Evolutionary conservation across 108 stramenopile species (phyloP).

Genomic region (Skeletonema tropicum): DNA sequence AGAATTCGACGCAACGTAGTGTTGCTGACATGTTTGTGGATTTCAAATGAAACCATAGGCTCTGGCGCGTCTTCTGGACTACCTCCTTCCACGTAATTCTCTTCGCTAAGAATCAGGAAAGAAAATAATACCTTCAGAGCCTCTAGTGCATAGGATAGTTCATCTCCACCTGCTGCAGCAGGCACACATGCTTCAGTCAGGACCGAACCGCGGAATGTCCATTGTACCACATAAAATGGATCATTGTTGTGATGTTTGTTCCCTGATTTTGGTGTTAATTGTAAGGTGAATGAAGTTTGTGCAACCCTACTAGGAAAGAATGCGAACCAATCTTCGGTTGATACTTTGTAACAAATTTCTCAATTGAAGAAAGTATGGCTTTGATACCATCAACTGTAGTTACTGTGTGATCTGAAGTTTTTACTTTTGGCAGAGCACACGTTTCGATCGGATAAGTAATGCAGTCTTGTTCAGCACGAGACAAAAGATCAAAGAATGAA

Average conservation of each 20-base stretch:
- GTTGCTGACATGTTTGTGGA: constrained; percentile 42
- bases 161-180: constrained; percentile 8
- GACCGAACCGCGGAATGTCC: constrained; percentile 48
- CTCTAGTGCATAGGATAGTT: constrained; percentile 38
- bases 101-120: constrained; percentile 33
- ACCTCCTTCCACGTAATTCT: constrained; percentile 39
- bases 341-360: constrained; percentile 44
- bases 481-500: constrained; percentile 33
- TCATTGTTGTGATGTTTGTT: constrained; percentile 1
- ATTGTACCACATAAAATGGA: constrained; percentile 32
- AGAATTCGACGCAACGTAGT: constrained; percentile 35
- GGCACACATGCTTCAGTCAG: constrained; percentile 44
- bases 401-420: constrained; percentile 5
- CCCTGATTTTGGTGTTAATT: constrained; percentile 21
- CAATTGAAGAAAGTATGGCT: constrained; percentile 14
- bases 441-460: background rate
- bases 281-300: constrained; percentile 29
- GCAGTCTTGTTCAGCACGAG: constrained; percentile 2
- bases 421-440: background rate
- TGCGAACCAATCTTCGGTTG: constrained; percentile 43
- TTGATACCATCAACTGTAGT: constrained; percentile 27
- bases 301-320: constrained; percentile 47
- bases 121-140: constrained; percentile 41
- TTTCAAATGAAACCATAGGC: constrained; percentile 35
- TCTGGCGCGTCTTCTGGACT: constrained; percentile 2